These are phyloP conservation scores for Solanum ossicruentum DNA, from an alignment of 257 asterid genomes.

Conservation along the genomic window DNA sequence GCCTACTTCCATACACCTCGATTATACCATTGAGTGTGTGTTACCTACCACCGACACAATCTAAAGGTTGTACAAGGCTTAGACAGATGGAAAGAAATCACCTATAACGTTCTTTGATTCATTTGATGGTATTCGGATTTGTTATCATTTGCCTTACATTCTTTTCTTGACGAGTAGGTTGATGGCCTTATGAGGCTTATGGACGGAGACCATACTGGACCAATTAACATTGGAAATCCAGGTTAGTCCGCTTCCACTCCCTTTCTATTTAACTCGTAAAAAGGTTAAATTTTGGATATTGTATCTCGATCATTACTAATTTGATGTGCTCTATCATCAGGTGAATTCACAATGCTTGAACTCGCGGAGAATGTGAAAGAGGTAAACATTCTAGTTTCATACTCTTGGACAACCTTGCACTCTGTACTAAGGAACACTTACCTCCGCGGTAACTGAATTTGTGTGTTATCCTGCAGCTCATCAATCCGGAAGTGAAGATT, in stretches of 20 bases:
- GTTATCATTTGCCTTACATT: background rate
- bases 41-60: background rate
- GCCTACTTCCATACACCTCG: background rate
- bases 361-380: slow-evolving; percentile 55
- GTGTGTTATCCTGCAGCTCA: slow-evolving; percentile 35
- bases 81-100: background rate
- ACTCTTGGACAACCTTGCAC: background rate
- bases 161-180: slow-evolving; percentile 20
- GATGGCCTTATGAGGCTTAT: slow-evolving; percentile 40
- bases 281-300: background rate
- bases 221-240: slow-evolving; percentile 66
- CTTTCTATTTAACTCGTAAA: background rate
- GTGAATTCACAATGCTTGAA: slow-evolving; percentile 56
- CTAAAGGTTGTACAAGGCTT: background rate
- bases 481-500: slow-evolving; percentile 65
- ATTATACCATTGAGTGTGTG: background rate
- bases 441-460: background rate
- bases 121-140: background rate
- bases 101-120: background rate
- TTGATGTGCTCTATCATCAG: background rate
- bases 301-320: background rate
- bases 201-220: slow-evolving; percentile 51
- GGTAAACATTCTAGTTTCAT: slow-evolving; percentile 2
- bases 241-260: slow-evolving; percentile 4
- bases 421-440: background rate